phyloP scores from a whole-genome alignment of 441 rosid genomes.

The Syzygium malaccense region DNA sequence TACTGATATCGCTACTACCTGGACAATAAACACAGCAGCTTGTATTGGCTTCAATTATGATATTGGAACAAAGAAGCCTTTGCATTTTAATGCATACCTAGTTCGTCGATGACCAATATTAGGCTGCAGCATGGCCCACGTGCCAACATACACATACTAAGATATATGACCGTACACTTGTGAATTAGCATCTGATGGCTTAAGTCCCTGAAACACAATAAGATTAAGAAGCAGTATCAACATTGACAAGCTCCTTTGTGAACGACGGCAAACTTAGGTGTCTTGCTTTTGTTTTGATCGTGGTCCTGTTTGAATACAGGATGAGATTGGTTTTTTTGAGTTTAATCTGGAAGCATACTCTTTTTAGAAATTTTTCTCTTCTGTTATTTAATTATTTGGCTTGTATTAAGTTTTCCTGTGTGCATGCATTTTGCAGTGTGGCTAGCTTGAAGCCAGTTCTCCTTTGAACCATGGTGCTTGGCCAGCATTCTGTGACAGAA shows the following conservation, averaged over 20 bases:
- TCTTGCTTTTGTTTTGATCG: not conserved
- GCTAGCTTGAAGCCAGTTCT: not conserved
- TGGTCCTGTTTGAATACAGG: not conserved
- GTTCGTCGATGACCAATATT: not conserved
- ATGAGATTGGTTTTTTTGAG: not conserved
- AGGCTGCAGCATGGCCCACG: not conserved
- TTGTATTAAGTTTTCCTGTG: not conserved
- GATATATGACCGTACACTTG: not conserved
- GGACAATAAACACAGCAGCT: not conserved
- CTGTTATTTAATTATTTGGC: not conserved
- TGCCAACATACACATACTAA: not conserved
- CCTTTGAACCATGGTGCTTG: conserved; percentile 29
- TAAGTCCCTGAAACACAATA: not conserved
- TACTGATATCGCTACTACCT: not conserved
- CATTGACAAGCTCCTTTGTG: not conserved
- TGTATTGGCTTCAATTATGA: not conserved
- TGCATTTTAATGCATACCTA: not conserved
- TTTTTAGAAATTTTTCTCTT: not conserved
- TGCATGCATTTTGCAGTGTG: not conserved
- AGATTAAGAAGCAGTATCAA: not conserved
- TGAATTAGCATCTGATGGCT: not conserved
- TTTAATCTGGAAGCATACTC: not conserved
- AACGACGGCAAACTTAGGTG: not conserved
- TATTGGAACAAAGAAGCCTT: not conserved
- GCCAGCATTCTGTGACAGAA: conserved; percentile 28